phyloP scores from a whole-genome alignment of 805 yeast species.

The Sugiyamaella valdiviana region DNA sequence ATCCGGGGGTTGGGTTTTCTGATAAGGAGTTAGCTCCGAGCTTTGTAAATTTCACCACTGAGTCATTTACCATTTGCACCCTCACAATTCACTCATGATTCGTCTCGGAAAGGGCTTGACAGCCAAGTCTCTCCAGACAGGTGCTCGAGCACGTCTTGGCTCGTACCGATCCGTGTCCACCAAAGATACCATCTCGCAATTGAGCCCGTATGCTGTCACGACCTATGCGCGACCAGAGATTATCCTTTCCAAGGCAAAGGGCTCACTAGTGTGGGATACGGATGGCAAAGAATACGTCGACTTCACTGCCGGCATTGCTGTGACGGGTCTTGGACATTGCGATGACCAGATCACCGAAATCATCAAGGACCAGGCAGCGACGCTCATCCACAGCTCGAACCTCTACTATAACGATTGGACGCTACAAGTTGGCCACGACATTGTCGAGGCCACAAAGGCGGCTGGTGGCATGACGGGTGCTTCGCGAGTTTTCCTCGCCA shows the following conservation, averaged over 20 bases:
- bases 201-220: slow-evolving; percentile 28
- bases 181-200: not conserved
- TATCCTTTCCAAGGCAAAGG: slow-evolving; percentile 73
- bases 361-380: slow-evolving; percentile 61
- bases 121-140: not conserved
- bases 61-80: not conserved
- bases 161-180: not conserved
- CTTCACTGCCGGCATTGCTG: slow-evolving; percentile 95
- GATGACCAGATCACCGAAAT: slow-evolving; percentile 68
- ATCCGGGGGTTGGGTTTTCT: not conserved
- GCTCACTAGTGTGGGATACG: slow-evolving; percentile 73
- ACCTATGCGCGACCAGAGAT: slow-evolving; percentile 42
- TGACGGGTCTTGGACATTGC: slow-evolving; percentile 88
- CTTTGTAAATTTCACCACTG: too few species aligned
- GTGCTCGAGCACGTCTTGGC: not conserved
- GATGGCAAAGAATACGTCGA: slow-evolving; percentile 74
- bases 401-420: slow-evolving; percentile 81
- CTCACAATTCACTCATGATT: not conserved
- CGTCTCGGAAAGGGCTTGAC: not conserved
- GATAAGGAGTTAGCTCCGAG: not conserved
- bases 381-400: slow-evolving; percentile 78
- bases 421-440: slow-evolving; percentile 63
- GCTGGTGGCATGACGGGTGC: slow-evolving; percentile 82
- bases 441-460: slow-evolving; percentile 61
- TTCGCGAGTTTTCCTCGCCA: slow-evolving; percentile 61